phyloP scores from a whole-genome alignment of 164 flowering plant genomes.

The Piper betle region DNA sequence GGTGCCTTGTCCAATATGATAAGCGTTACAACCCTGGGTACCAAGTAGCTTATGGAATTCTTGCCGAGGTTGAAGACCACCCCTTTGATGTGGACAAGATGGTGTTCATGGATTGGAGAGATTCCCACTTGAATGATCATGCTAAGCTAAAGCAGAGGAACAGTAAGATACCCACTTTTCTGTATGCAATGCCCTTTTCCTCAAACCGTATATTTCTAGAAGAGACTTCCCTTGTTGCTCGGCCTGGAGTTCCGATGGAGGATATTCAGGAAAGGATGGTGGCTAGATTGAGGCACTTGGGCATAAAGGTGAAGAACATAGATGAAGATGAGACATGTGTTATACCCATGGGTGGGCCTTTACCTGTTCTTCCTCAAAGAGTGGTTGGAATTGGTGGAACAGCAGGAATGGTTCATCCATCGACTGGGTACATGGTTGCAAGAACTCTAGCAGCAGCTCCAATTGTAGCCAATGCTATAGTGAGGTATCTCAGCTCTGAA shows the following conservation, averaged over 20 bases:
- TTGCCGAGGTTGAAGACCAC: slow-evolving; percentile 87
- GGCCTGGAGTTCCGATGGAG: slow-evolving; percentile 65
- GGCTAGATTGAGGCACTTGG: slow-evolving; percentile 68
- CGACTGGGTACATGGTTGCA: slow-evolving; percentile 96
- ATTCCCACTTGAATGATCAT: slow-evolving; percentile 49
- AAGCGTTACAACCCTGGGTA: slow-evolving; percentile 91
- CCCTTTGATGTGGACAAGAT: slow-evolving; percentile 87
- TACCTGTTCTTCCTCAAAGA: slow-evolving; percentile 87
- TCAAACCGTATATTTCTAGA: slow-evolving; percentile 67
- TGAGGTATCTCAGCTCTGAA: slow-evolving; percentile 41
- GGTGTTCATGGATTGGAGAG: slow-evolving; percentile 98
- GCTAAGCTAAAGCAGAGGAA: slow-evolving; percentile 47
- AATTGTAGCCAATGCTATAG: slow-evolving; percentile 62
- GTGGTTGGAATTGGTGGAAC: slow-evolving; percentile 93
- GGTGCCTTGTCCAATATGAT: slow-evolving; percentile 81
- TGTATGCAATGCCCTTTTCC: slow-evolving; percentile 97
- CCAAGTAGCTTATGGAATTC: slow-evolving; percentile 88
- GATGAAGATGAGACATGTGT: slow-evolving; percentile 89
- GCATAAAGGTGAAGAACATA: slow-evolving; percentile 70
- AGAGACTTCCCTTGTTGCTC: slow-evolving; percentile 88
- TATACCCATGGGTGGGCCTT: slow-evolving; percentile 95
- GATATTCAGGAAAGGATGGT: slow-evolving; percentile 90
- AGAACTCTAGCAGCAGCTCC: slow-evolving; percentile 90
- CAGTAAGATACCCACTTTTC: slow-evolving; percentile 63
- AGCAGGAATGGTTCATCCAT: slow-evolving; percentile 97